A percentile compares a stretch with the other conserved stretches of the same genome.
Conservation (phyloP, 108 stramenopile genomes). For the Skeletonema marinoi region DNA sequence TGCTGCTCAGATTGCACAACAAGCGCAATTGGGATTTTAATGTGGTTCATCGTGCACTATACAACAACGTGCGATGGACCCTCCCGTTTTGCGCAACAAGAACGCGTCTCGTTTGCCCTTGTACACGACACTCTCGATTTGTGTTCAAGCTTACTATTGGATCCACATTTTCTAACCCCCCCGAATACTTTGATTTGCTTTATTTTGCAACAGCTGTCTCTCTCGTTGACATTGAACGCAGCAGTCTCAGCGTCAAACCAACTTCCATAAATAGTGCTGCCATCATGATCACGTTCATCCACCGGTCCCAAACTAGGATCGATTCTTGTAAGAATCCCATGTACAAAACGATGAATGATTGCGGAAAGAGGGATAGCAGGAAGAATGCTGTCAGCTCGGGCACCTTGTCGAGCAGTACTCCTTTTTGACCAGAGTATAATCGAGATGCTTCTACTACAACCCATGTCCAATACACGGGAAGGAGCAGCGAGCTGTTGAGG, state of each 20-base stretch:
- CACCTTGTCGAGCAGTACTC: conserved; percentile 18
- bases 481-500: conserved; percentile 24
- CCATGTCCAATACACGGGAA: conserved; percentile 39
- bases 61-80: conserved; percentile 7
- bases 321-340: conserved; percentile 42
- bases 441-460: conserved; percentile 28
- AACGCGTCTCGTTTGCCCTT: conserved; percentile 68
- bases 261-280: conserved; percentile 7
- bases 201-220: neutral
- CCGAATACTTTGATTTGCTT: neutral
- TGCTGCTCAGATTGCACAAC: neutral
- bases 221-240: conserved; percentile 7
- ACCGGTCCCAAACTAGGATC: conserved; percentile 17
- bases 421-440: conserved; percentile 41
- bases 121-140: conserved; percentile 41
- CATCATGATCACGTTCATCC: conserved; percentile 28
- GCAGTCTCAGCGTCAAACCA: conserved; percentile 23
- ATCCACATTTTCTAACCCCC: conserved; percentile 44
- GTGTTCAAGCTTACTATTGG: conserved; percentile 50
- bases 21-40: conserved; percentile 4
- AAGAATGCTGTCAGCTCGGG: conserved; percentile 37
- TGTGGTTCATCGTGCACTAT: neutral
- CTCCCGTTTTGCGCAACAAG: conserved; percentile 47
- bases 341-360: conserved; percentile 26
- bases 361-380: conserved; percentile 37